Percentiles rank a stretch among this genome's conserved stretches.
phyloP scores from a whole-genome alignment of 1,139 yeast genomes.

The Yamadazyma dushanensis region DNA sequence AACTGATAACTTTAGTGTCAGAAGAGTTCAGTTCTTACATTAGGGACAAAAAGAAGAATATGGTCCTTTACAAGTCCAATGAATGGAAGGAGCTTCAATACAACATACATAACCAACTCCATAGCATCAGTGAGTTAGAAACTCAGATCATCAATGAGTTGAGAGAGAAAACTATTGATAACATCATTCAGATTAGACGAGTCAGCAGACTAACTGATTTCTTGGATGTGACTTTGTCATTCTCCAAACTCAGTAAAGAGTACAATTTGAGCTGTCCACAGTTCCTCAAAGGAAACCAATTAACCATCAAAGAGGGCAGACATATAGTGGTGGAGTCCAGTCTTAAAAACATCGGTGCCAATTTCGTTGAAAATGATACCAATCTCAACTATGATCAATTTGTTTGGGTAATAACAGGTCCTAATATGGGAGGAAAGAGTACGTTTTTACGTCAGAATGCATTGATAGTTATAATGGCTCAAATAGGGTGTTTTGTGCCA shows the following conservation, averaged over 20 bases:
- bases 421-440: slow-evolving; percentile 98
- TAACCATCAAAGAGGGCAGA: slow-evolving; percentile 63
- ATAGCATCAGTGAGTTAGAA: slow-evolving; percentile 43
- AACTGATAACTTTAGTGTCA: slow-evolving; percentile 23
- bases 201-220: slow-evolving; percentile 56
- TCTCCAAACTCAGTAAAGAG: slow-evolving; percentile 69
- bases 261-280: slow-evolving; percentile 66
- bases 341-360: slow-evolving; percentile 45
- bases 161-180: slow-evolving; percentile 35
- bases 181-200: slow-evolving; percentile 42
- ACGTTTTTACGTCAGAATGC: slow-evolving; percentile 90
- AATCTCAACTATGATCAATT: slow-evolving; percentile 26
- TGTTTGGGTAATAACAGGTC: slow-evolving; percentile 84
- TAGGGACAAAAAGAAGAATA: slow-evolving; percentile 29
- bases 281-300: slow-evolving; percentile 44
- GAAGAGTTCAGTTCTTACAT: slow-evolving; percentile 20
- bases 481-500: slow-evolving; percentile 88
- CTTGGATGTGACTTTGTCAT: slow-evolving; percentile 72
- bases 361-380: slow-evolving; percentile 65
- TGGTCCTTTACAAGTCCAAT: slow-evolving; percentile 31
- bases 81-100: slow-evolving; percentile 36
- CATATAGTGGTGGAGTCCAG: slow-evolving; percentile 91
- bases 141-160: slow-evolving; percentile 42
- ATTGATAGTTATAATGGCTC: slow-evolving; percentile 78
- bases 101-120: slow-evolving; percentile 24